Conservation (phyloP, 139 green algal species). For the Penium margaritaceum region DNA sequence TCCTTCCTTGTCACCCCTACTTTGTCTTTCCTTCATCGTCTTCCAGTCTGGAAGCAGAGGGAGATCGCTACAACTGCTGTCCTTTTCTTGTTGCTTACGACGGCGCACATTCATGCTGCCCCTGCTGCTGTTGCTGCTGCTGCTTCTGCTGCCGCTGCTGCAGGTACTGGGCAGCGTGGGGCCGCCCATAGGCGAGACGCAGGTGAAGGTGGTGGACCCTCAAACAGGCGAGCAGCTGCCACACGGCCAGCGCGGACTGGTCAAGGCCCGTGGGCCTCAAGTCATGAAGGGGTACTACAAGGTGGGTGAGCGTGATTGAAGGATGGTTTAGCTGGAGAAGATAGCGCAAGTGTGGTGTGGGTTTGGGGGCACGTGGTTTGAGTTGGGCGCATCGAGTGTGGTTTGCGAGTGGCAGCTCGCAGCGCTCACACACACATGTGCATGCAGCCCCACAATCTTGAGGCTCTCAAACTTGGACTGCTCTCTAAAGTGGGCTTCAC, state of each 20-base stretch:
- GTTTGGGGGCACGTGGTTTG: too few relatives aligned
- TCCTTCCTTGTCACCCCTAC: background rate
- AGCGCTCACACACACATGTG: too few relatives aligned
- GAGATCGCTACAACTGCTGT: background rate
- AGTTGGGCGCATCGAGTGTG: too few relatives aligned
- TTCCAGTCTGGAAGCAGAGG: background rate
- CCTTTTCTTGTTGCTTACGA: background rate
- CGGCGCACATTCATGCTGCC: background rate
- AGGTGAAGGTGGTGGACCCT: conserved; percentile 75
- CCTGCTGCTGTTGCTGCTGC: too few relatives aligned
- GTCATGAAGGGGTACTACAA: conserved; percentile 66
- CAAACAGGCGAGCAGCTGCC: conserved; percentile 54
- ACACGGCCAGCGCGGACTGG: conserved; percentile 61
- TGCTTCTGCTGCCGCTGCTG: too few relatives aligned
- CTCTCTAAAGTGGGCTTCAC: too few relatives aligned
- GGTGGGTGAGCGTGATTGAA: conserved; percentile 11
- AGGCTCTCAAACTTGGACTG: too few relatives aligned
- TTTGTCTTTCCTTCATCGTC: background rate
- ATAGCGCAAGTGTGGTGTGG: too few relatives aligned
- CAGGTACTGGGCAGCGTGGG: conserved; percentile 73
- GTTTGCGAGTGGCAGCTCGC: too few relatives aligned
- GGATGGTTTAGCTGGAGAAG: too few relatives aligned
- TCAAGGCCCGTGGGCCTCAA: conserved; percentile 70
- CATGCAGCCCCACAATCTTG: too few relatives aligned
- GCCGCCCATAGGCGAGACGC: conserved; percentile 64